A percentile compares a stretch with the other conserved stretches of the same genome.
phyloP scores from a whole-genome alignment of 2,329 filamentous ascomycete genomes.

The Ophiocordyceps polyrhachis-furcata region DNA sequence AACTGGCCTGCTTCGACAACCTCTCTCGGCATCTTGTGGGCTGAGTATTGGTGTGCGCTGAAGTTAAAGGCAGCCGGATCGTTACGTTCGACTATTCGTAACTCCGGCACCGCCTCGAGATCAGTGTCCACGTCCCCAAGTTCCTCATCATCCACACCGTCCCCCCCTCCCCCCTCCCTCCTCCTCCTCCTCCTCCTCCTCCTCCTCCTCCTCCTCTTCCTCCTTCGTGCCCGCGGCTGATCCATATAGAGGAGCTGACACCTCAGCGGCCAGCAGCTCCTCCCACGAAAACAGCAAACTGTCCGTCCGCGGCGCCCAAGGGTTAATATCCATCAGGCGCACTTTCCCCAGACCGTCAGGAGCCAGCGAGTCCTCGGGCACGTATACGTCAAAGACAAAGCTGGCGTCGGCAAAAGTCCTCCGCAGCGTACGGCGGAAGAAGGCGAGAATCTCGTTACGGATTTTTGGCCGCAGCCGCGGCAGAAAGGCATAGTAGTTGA shows the following conservation, averaged over 20 bases:
- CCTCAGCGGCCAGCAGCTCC: slow-evolving; percentile 59
- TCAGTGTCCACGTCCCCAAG: slow-evolving; percentile 27
- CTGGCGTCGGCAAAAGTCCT: slow-evolving; percentile 66
- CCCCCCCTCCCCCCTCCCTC: too few relatives aligned
- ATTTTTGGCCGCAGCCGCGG: slow-evolving; percentile 43
- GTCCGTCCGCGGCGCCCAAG: slow-evolving; percentile 82
- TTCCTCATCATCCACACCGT: slow-evolving; percentile 18
- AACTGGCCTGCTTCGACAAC: slow-evolving; percentile 56
- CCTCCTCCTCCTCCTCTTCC: too few relatives aligned
- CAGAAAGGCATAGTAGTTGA: slow-evolving; percentile 80
- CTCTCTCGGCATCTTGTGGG: slow-evolving; percentile 87
- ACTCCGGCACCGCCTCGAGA: slow-evolving; percentile 50
- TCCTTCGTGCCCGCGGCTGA: slow-evolving; percentile 10
- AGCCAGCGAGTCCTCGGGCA: slow-evolving; percentile 45
- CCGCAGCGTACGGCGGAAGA: slow-evolving; percentile 58
- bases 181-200: too few relatives aligned
- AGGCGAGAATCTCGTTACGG: slow-evolving; percentile 48
- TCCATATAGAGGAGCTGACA: slow-evolving; percentile 38
- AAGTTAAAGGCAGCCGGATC: slow-evolving; percentile 84
- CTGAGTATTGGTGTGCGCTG: slow-evolving; percentile 71
- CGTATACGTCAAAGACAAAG: slow-evolving; percentile 85
- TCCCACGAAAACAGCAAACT: slow-evolving; percentile 77
- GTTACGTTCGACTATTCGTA: slow-evolving; percentile 64
- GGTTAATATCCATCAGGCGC: slow-evolving; percentile 84
- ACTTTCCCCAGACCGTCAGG: slow-evolving; percentile 49